These are phyloP conservation scores for Hypoxylon sp. DNA, from an alignment of 2,329 filamentous ascomycete species.

Conservation along the genomic window DNA sequence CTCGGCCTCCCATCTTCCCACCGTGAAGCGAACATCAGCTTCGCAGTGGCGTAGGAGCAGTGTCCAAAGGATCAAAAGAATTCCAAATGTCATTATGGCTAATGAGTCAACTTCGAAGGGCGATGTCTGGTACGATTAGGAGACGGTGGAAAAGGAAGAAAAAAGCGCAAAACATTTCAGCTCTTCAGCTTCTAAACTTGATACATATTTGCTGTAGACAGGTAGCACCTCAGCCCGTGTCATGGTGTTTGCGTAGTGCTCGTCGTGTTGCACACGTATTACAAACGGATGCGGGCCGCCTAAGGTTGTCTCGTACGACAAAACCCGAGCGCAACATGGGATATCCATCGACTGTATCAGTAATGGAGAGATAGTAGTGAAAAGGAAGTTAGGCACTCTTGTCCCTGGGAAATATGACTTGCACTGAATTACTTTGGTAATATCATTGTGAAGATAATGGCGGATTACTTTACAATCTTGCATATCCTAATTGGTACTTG, in stretches of 20 bases:
- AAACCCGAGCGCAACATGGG: background rate
- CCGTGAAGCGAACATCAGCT: conserved; percentile 27
- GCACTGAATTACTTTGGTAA: background rate
- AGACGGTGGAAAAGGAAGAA: background rate
- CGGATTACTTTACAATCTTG: conserved; percentile 50
- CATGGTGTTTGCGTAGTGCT: conserved; percentile 28
- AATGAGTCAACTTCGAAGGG: background rate
- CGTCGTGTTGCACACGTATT: conserved; percentile 25
- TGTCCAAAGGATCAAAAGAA: background rate
- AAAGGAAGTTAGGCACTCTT: background rate
- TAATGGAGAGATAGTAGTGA: background rate
- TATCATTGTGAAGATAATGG: background rate
- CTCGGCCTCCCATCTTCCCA: conserved; percentile 22
- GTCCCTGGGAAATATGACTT: background rate
- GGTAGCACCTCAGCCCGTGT: conserved; percentile 17
- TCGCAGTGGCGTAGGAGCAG: background rate
- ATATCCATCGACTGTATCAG: conserved; percentile 1
- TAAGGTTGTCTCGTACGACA: conserved; percentile 23
- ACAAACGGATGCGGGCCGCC: conserved; percentile 35
- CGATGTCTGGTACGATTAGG: background rate
- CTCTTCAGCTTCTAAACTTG: background rate
- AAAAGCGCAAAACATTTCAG: background rate
- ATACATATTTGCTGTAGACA: background rate
- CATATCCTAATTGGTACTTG: conserved; percentile 70
- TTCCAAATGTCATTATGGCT: conserved; percentile 17